phyloP scores from a whole-genome alignment of 305 asterid genomes.

The Rubia peregrina region DNA sequence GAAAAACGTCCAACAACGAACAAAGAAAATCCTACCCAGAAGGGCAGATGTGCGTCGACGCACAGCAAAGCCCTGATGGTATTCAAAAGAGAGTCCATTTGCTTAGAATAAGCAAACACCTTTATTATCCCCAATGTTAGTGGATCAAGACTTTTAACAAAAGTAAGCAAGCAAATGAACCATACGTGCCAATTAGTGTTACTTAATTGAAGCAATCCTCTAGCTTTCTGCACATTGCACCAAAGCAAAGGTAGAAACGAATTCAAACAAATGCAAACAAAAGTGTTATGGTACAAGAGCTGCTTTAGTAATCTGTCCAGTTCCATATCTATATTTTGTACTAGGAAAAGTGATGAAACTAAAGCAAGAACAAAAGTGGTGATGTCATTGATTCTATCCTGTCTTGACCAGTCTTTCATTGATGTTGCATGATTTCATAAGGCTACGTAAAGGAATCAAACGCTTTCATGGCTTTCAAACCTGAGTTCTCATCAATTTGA shows the following conservation, averaged over 20 bases:
- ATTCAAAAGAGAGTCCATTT: slow-evolving; percentile 20
- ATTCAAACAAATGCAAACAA: slow-evolving; percentile 4
- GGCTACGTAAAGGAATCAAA: slow-evolving; percentile 13
- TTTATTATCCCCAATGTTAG: slow-evolving; percentile 36
- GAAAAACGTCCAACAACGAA: neutral
- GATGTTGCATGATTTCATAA: slow-evolving; percentile 14
- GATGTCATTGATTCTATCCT: slow-evolving; percentile 29
- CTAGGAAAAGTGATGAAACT: neutral
- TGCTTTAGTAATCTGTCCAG: neutral
- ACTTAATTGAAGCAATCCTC: slow-evolving; percentile 15
- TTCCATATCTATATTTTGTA: slow-evolving; percentile 6
- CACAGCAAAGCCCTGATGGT: slow-evolving; percentile 6
- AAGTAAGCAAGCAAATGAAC: slow-evolving; percentile 22
- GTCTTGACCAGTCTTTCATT: slow-evolving; percentile 15
- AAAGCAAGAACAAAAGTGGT: slow-evolving; percentile 10
- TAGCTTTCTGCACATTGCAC: slow-evolving; percentile 4
- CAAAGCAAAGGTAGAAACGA: slow-evolving; percentile 16
- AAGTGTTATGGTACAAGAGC: neutral
- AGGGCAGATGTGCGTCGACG: no score
- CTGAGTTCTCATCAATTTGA: neutral
- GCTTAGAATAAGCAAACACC: slow-evolving; percentile 34
- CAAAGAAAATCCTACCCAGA: no score
- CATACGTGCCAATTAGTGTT: slow-evolving; percentile 26
- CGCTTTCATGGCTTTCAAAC: neutral
- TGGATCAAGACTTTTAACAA: slow-evolving; percentile 26